These are phyloP conservation scores for Solanum chmielewskii DNA, from an alignment of 257 asterid genomes.

Conservation along the genomic window DNA sequence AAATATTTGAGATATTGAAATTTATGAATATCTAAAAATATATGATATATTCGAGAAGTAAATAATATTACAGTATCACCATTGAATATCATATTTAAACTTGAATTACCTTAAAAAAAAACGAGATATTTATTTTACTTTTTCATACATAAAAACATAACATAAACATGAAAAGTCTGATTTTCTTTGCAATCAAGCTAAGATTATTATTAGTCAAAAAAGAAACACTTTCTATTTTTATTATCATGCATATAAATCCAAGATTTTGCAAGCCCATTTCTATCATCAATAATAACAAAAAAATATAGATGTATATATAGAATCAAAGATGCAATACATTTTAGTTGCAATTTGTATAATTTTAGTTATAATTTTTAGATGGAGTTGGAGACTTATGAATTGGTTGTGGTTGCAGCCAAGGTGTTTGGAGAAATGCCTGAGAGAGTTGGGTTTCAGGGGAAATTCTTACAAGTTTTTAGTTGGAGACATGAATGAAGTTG, in stretches of 20 bases:
- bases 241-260: background rate
- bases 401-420: slow-evolving; percentile 31
- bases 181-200: background rate
- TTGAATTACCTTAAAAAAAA: too few relatives aligned
- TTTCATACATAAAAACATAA: too few relatives aligned
- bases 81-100: too few relatives aligned
- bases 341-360: background rate
- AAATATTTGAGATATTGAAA: too few relatives aligned
- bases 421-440: slow-evolving; percentile 24
- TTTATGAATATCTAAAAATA: too few relatives aligned
- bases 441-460: slow-evolving; percentile 30
- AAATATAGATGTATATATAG: too few relatives aligned
- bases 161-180: background rate
- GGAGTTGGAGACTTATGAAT: slow-evolving; percentile 21
- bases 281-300: background rate
- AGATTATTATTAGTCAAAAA: background rate
- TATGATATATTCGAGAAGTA: too few relatives aligned
- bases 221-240: too few relatives aligned
- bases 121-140: background rate
- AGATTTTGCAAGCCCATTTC: background rate
- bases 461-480: slow-evolving; percentile 21
- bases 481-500: slow-evolving; percentile 34
- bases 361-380: background rate
- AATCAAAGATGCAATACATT: background rate
- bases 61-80: too few relatives aligned